phyloP scores from a whole-genome alignment of 257 asterid genomes.

The Gentiana dahurica region DNA sequence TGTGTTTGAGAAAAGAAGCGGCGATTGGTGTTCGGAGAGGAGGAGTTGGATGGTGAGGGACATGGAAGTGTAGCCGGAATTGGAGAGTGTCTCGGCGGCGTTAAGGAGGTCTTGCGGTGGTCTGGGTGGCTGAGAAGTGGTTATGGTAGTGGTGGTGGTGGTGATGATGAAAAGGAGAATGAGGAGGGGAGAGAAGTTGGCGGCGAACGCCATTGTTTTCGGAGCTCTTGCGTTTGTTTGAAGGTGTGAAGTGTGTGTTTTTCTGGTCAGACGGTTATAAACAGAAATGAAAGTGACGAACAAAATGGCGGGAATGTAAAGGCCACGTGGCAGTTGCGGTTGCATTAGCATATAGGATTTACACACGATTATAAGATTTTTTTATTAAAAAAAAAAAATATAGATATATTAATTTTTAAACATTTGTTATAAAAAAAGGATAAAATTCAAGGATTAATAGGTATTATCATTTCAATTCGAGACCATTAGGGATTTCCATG shows the following conservation, averaged over 20 bases:
- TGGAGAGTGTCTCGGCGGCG: slow-evolving; percentile 67
- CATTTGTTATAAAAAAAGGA: no score
- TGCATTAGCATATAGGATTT: no score
- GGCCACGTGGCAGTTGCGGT: no score
- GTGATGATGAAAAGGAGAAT: slow-evolving; percentile 16
- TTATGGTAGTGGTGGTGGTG: slow-evolving; percentile 15
- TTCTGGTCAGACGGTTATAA: no score
- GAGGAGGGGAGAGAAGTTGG: slow-evolving; percentile 6
- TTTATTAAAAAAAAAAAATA: no score
- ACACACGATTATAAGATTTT: no score
- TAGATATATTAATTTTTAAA: no score
- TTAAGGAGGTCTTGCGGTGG: slow-evolving; percentile 33
- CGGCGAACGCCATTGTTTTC: not conserved
- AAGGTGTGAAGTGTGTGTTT: not conserved
- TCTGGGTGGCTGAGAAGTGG: slow-evolving; percentile 13
- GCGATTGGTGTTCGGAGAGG: slow-evolving; percentile 18
- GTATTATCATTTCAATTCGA: no score
- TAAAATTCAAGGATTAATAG: no score
- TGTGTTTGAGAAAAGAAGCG: slow-evolving; percentile 5
- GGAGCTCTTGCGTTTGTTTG: not conserved
- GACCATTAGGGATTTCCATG: no score
- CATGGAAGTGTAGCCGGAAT: slow-evolving; percentile 62
- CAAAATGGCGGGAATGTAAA: no score
- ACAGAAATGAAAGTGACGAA: no score
- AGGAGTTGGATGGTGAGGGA: slow-evolving; percentile 50